These are phyloP conservation scores for Hypoxylon sp. DNA, from an alignment of 2,329 filamentous ascomycete genomes.

Conservation along the genomic window DNA sequence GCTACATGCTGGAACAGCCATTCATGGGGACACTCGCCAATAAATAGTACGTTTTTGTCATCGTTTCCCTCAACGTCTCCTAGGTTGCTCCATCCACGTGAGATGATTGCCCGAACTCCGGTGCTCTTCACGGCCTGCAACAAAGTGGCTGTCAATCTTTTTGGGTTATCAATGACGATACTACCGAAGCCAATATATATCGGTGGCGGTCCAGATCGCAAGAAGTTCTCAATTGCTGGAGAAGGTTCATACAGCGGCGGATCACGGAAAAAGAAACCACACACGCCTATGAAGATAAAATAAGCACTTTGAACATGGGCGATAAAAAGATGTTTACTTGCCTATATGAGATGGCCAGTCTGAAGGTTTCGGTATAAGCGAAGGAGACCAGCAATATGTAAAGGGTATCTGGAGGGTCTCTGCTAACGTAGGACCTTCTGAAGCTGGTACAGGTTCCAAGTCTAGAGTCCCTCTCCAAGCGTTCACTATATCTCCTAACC, in stretches of 20 bases:
- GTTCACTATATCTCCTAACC: slow-evolving; percentile 75
- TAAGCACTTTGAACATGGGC: too few species aligned
- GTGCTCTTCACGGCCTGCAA: slow-evolving; percentile 71
- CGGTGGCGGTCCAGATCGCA: slow-evolving; percentile 69
- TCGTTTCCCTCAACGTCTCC: slow-evolving; percentile 61
- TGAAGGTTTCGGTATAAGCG: slow-evolving; percentile 26
- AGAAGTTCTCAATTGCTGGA: slow-evolving; percentile 77
- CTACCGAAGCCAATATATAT: slow-evolving; percentile 78
- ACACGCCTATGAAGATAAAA: not conserved
- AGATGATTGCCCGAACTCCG: slow-evolving; percentile 72
- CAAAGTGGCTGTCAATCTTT: slow-evolving; percentile 70
- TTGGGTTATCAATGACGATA: slow-evolving; percentile 68
- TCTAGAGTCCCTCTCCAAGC: slow-evolving; percentile 15
- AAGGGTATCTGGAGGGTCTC: slow-evolving; percentile 22
- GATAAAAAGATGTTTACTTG: not conserved
- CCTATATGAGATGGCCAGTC: slow-evolving; percentile 26
- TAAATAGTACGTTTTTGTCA: slow-evolving; percentile 57
- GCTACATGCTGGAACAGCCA: slow-evolving; percentile 77
- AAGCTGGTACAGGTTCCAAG: slow-evolving; percentile 17
- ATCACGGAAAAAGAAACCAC: slow-evolving; percentile 67
- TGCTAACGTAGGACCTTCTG: slow-evolving; percentile 18
- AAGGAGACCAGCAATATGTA: slow-evolving; percentile 27
- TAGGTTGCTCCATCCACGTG: slow-evolving; percentile 72
- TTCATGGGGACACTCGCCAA: slow-evolving; percentile 76
- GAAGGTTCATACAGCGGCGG: slow-evolving; percentile 76